Evolutionary conservation across 441 rosid genomes (phyloP), one percentile per base, ranked within the genome.

Genomic region (Omphalea diandra): DNA sequence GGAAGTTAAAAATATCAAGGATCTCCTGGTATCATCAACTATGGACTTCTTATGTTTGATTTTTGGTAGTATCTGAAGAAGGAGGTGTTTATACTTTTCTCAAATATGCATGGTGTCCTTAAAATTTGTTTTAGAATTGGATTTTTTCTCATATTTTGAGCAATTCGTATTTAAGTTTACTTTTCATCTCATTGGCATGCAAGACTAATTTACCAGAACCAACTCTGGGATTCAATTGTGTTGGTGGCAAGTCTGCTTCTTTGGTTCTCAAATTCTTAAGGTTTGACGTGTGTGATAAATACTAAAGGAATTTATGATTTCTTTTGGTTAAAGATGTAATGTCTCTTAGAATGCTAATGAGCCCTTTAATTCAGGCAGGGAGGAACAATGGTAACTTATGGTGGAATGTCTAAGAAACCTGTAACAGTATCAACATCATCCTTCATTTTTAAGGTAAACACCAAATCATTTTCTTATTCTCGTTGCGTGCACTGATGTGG

Each of bases 321-420:
- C 26, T 33, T 40, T 71, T 14, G 7, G 11, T 68, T 72, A 49
- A 9, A 40, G 32, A n/a, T 65, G 60, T 58, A 41, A 15, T 66
- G 24, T 65, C 24, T 35, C 63, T 22, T 33, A 46, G 47, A 60
- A 68, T 71, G 69, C 55, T 69, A 27, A 72, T 46, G 53, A 38
- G 15, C 53, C 59, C 26, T 47, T 65, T 50, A 40, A 63, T 79
- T 67, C 81, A 87, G 93, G 80, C 85, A 78, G 61, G 88, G 91
- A 73, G 98, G 97, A 79, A 87, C 88, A 8, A 90, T 87, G 96
- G 96, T 90, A 64, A 91, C 99, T 27, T 92, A 92, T 76, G 99
- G 98, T 64, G 96, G 99, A 67, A 94, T 92, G 99, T 91, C 97
- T 29, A 88, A 87, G 78, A 89, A 83, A 67, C 86, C 98, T 64